These are phyloP conservation scores for Hypoxylon sp. DNA, from an alignment of 2,329 filamentous ascomycete species.

Conservation along the genomic window DNA sequence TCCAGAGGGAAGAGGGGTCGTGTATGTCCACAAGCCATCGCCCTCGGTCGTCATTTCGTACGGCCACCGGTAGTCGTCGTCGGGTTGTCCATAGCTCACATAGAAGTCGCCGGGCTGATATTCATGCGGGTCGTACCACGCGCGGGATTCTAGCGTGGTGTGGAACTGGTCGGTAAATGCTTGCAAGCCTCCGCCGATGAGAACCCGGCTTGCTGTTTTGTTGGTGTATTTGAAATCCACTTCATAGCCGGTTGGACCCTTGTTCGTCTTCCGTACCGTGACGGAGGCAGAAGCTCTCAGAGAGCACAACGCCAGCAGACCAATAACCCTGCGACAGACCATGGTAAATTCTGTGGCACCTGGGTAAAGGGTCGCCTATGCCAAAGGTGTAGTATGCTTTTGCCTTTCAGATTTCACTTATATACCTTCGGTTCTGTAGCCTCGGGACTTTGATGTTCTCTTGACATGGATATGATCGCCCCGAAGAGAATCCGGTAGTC, in stretches of 20 bases:
- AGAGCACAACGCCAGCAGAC: constrained; percentile 23
- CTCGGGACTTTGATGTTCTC: not conserved
- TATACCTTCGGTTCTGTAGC: not conserved
- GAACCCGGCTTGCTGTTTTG: constrained; percentile 46
- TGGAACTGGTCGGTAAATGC: constrained; percentile 52
- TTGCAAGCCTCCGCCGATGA: constrained; percentile 50
- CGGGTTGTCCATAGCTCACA: constrained; percentile 37
- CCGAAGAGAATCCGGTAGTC: constrained; percentile 27
- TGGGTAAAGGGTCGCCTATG: not conserved
- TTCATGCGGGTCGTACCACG: constrained; percentile 49
- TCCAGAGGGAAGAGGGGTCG: constrained; percentile 50
- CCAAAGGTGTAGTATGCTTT: not conserved
- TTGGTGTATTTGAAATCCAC: constrained; percentile 51
- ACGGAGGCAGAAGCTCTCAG: constrained; percentile 42
- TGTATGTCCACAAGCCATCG: constrained; percentile 50
- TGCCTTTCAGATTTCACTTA: not conserved
- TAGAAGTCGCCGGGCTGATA: constrained; percentile 52
- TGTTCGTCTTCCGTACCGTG: constrained; percentile 48
- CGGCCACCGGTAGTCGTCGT: constrained; percentile 45
- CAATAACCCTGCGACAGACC: constrained; percentile 14
- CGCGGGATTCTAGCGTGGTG: constrained; percentile 44
- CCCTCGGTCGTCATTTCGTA: constrained; percentile 49
- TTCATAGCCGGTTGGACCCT: constrained; percentile 50
- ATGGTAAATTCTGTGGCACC: constrained; percentile 17
- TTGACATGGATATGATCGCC: constrained; percentile 16